Evolutionary conservation across 2,329 filamentous ascomycete genomes (phyloP), one percentile per base, ranked within the genome.

Genomic region (Aspergillus vadensis): DNA sequence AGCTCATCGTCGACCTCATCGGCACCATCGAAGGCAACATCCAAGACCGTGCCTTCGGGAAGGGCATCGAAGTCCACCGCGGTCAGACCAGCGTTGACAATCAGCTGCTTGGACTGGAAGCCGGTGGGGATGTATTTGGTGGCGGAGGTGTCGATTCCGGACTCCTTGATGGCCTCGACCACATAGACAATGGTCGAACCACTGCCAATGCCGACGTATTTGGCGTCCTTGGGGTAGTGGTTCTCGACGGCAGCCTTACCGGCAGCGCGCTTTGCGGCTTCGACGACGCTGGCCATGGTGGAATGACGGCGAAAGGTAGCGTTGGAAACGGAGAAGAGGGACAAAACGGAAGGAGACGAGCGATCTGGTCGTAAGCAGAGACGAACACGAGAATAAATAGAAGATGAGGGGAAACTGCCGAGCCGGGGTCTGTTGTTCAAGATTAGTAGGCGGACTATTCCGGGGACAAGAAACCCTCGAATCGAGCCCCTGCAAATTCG

Each of bases 1-100:
- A 99, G 80, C 55, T 96, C 91, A 50, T 91, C 88, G 74, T 99
- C 95, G 32, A 99, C 92, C 81, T 99, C 95, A 75, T 99, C 95
- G 4, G 95, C 95, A 57, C 95, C 95, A 73, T 99, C 95, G 74
- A 99, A 99, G 53, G 91, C 91, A 17, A 98, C 90, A 71, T 98
- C 94, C 27, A 99, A 84, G 73, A 88, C 76, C 14, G 80, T 80
- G 57, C 83, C 82, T 43, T 82, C 74, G 1, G 90, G 89, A 15
- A 96, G 81, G 62, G 89, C 86, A 71, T 94, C 90, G 69, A 96
- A 91, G 67, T 88, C 87, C 57, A 92, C 86, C 12, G 95, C 87
- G 23, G 85, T 86, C 58, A 98, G 81, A 2, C 91, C 91, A 19
- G 92, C 91, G 52, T 84, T 81, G 63, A 91, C 85, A 71, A 99